Evolutionary conservation across 805 yeast species (phyloP), one percentile per base, ranked within the genome.

Genomic region (Gaillardinia entomophila): DNA sequence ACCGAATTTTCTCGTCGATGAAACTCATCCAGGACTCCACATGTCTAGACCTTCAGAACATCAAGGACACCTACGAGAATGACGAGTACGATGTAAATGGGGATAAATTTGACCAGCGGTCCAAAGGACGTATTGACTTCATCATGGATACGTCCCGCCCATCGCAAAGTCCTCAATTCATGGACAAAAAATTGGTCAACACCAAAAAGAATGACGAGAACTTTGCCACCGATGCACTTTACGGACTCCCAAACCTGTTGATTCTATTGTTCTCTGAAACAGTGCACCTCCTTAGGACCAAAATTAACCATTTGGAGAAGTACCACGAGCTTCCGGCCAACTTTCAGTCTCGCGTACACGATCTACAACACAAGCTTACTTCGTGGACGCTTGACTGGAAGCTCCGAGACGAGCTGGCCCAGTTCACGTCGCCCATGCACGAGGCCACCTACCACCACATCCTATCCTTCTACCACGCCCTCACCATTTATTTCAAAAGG

Each of bases 161-260:
- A 10, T 19, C 22, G 22, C 22, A 19, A 10, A 19, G 22, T 10
- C 71, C 70, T 3, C 48, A 57, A 31, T 66, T 66, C 43, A 62
- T 62, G 10, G 58, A 66, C 43, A 64, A 62, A 40, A 62, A 60
- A 41, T 49, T 64, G 33, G 62, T 66, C 35, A 66, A 65, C 36
- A 60, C 69, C 18, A 75, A 71, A 43, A 58, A 69, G 24, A 73
- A 73, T 35, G 76, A 73, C 46, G 75, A 75, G 40, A 66, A 73
- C 33, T 67, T 81, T 40, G 79, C 88, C 6, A 79, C 89, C 1
- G 94, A 83, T 53, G 84, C 89, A 0, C 62, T 86, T 31, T 86
- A 84, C 51, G 95, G 95, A 1, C 61, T 87, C 35, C 95, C 96
- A 6, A 85, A 83, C 48, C 82, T 95, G 2, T 61, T 87, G 27